Evolutionary conservation across 1,284 basidiomycete species (phyloP).

Genomic region (Athelia sp.): DNA sequence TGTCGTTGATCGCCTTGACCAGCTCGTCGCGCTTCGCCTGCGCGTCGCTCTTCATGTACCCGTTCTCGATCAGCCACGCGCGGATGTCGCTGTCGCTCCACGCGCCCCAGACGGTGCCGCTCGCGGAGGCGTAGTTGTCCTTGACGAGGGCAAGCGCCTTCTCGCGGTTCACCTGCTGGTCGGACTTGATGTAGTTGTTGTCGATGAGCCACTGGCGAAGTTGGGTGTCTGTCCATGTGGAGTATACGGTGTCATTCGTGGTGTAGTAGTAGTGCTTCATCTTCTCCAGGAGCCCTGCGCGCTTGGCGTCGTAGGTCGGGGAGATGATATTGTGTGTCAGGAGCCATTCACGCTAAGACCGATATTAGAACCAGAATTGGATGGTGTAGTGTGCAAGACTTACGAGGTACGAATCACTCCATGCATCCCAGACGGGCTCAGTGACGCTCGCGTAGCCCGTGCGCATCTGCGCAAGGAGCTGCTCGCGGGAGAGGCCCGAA

Average conservation of each 20-base stretch:
- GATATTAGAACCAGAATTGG: background rate
- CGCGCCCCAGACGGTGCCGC: conserved; percentile 62
- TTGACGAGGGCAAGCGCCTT: conserved; percentile 72
- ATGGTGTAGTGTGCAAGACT: conserved; percentile 16
- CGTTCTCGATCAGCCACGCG: conserved; percentile 74
- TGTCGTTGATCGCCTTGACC: conserved; percentile 45
- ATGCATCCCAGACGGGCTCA: conserved; percentile 73
- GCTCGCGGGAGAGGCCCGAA: conserved; percentile 46
- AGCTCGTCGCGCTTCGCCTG: conserved; percentile 72
- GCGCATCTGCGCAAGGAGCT: conserved; percentile 65
- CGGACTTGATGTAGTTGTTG: conserved; percentile 64
- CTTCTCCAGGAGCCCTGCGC: conserved; percentile 62
- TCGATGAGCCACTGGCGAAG: conserved; percentile 68
- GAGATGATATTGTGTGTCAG: conserved; percentile 69
- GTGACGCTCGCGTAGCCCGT: conserved; percentile 61
- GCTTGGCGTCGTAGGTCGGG: conserved; percentile 53
- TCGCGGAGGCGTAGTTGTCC: conserved; percentile 70
- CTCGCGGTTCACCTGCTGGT: conserved; percentile 67
- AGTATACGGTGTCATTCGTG: conserved; percentile 56
- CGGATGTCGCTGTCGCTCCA: conserved; percentile 82
- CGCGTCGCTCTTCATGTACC: conserved; percentile 64
- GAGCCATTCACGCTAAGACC: conserved; percentile 72
- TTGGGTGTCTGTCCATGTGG: conserved; percentile 66
- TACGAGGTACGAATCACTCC: conserved; percentile 84
- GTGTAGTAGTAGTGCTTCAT: conserved; percentile 83